Evolutionary conservation across 106 monocot species (phyloP), one percentile per base, ranked within the genome.

Genomic region (Narthecium ossifragum): DNA sequence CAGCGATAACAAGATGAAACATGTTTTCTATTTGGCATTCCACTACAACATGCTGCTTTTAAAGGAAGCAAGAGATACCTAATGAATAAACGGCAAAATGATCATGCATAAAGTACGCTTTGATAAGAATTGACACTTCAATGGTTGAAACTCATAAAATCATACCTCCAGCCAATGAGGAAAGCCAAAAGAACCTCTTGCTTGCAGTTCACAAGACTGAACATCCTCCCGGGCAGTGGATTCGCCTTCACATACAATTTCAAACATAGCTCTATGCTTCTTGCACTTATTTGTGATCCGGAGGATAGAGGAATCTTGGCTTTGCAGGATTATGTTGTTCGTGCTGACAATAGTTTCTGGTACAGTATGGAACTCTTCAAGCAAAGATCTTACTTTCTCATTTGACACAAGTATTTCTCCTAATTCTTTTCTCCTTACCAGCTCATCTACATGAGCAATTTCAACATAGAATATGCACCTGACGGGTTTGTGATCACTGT

Each of bases 401-500:
- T 78, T 69, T 62, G 66, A 58, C 14, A 34, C 17, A 29, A 68
- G 6, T 65, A 79, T 60, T 67, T 70, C 60, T 65, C 74, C 78
- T 39, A 52, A 74, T 46, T 66, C 47, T 54, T 66, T 53, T 21
- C 83, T 73, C 40, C 31, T 73, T 55, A 55, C 57, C 39, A 61
- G 34, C 36, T 78, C 74, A 60, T 83, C 74, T 27, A 70, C 59
- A 53, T 64, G 70, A 40, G 78, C 77, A 64, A 83, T 73, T 39
- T 74, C 69, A 55, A 78, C 73, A 57, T 26, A 57, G 37, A 78
- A 74, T 43, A 78, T 70, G 65, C 83, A 83, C 46, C 77, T 69
- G 53, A 83, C 83, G 63, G 83, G 83, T 55, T 83, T 83, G 74
- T 83, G 83, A 53, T 83, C 83, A 54, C 83, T 83, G 37, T 74